Percentiles rank a stretch among this genome's conserved stretches.
Conservation (phyloP, 495 filamentous ascomycete species). For the Aspergillus carlsbadensis region DNA sequence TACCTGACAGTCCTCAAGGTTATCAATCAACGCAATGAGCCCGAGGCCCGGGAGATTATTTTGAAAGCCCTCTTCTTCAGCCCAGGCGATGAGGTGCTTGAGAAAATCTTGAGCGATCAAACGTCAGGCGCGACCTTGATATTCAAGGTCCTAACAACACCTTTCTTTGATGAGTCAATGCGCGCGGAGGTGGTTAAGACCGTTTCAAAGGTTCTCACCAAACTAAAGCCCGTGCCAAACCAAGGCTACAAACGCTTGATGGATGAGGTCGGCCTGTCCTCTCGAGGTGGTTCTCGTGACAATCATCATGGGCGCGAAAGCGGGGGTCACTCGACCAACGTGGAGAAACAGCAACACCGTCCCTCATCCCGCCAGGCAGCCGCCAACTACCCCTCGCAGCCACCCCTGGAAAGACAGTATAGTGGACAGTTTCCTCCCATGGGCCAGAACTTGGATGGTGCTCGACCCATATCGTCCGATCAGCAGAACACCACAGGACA, state of each 20-base stretch:
- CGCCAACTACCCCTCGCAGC: conserved; percentile 41
- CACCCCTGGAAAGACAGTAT: conserved; percentile 48
- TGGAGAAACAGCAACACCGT: conserved; percentile 49
- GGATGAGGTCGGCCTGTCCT: conserved; percentile 91
- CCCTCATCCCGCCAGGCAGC: conserved; percentile 48
- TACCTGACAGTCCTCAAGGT: conserved; percentile 97
- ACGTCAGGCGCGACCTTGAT: conserved; percentile 92
- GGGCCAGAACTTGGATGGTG: conserved; percentile 35
- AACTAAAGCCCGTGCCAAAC: conserved; percentile 86
- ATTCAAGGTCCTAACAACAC: conserved; percentile 96
- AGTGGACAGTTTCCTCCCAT: conserved; percentile 44
- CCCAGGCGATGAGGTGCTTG: conserved; percentile 78
- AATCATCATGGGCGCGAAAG: conserved; percentile 42
- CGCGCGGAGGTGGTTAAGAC: conserved; percentile 85
- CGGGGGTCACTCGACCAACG: conserved; percentile 32
- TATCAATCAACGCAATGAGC: conserved; percentile 95
- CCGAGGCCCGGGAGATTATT: conserved; percentile 89
- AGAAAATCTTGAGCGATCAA: conserved; percentile 89
- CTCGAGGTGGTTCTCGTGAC: conserved; percentile 52
- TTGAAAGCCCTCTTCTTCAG: conserved; percentile 95
- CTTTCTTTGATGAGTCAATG: conserved; percentile 94
- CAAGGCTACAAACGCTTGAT: conserved; percentile 98
- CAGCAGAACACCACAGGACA: conserved; percentile 31
- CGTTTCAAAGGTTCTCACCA: conserved; percentile 82
- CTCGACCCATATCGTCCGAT: conserved; percentile 42